Percentiles rank a stretch among this genome's conserved stretches.
Evolutionary conservation across 202 grass and related monocot genomes (phyloP).

Genomic region (Eragrostis tef): DNA sequence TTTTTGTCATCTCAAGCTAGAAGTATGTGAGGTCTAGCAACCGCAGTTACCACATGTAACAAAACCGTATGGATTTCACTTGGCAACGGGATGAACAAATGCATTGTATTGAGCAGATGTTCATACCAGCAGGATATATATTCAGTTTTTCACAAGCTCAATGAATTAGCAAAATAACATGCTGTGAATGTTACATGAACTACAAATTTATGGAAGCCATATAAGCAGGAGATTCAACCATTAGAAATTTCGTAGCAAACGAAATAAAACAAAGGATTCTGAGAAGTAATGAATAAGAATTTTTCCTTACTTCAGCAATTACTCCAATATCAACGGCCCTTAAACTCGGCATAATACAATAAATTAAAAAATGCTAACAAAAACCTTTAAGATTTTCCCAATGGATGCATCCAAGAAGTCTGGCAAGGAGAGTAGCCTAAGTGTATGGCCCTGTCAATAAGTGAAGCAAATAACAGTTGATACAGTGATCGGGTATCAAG

Average conservation of each 20-base stretch:
- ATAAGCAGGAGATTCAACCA: slow-evolving; percentile 8
- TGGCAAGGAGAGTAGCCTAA: slow-evolving; percentile 88
- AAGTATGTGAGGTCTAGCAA: no score
- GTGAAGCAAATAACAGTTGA: slow-evolving; percentile 36
- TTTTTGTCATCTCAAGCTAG: slow-evolving; percentile 24
- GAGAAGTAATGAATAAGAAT: not conserved
- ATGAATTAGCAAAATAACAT: slow-evolving; percentile 5
- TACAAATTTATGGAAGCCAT: not conserved
- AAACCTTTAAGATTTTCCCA: slow-evolving; percentile 95
- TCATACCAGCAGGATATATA: no score
- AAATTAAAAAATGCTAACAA: slow-evolving; percentile 8
- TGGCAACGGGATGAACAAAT: not conserved
- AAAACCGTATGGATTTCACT: not conserved
- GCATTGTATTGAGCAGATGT: slow-evolving; percentile 9
- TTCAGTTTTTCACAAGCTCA: no score
- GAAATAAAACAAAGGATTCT: slow-evolving; percentile 15
- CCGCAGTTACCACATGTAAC: no score
- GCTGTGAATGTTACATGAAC: not conserved
- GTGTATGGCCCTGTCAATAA: slow-evolving; percentile 83
- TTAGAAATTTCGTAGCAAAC: slow-evolving; percentile 5
- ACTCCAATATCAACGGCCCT: not conserved
- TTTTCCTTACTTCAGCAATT: not conserved
- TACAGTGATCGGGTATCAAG: not conserved
- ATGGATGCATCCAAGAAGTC: slow-evolving; percentile 98
- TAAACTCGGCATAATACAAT: not conserved